Base-by-base conservation (phyloP, 2,329 filamentous ascomycete species). In the Trichoderma oligosporum region DNA sequence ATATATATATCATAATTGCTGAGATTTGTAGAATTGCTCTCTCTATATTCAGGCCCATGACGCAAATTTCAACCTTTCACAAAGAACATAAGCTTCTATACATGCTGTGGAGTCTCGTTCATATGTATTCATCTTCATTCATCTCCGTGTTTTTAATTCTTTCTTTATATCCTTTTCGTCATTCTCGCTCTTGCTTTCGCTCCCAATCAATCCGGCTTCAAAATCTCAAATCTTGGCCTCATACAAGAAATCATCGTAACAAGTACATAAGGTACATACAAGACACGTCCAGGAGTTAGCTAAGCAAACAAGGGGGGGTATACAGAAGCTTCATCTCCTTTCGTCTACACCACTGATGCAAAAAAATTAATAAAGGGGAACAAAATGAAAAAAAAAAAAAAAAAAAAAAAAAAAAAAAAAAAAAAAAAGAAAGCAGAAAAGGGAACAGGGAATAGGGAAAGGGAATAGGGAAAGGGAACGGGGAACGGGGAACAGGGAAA, bases 261-360 rank as follows among this genome's bases (percentile, higher is more conserved):
- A 22, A n/a, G 20, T 54, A 57, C 54, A 51, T 42, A 36, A 29
- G 16, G 9, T 16, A 46, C 12, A 41, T 14, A 33, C 31, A 41
- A 31, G 33, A 56, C 41, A 47, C 31, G 22, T 36, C 53, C 14
- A 24, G 11, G 9, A 36, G 14, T 47, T 22, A 20, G 25, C 25
- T 53, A 12, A 53, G 49, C 42, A 47, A 48, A 48, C 22, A 47
- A 47, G 20, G 25, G 53, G 29, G 56, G 57, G 57, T 55, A 55
- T 59, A 55, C 49, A 53, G 42, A 54, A 52, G 25, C 38, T 41
- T 20, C 39, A 20, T 51, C 35, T 27, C 33, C 48, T 8, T 25
- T 33, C 8, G n/a, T 42, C 41, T 18, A 58, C 41, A 27, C 42
- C 27, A 36, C 56, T 47, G 47, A 46, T 46, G 22, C 20, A 11